Evolutionary conservation across 257 asterid genomes (phyloP), one percentile per base, ranked within the genome.

Genomic region (Fraxinus quadrangulata): DNA sequence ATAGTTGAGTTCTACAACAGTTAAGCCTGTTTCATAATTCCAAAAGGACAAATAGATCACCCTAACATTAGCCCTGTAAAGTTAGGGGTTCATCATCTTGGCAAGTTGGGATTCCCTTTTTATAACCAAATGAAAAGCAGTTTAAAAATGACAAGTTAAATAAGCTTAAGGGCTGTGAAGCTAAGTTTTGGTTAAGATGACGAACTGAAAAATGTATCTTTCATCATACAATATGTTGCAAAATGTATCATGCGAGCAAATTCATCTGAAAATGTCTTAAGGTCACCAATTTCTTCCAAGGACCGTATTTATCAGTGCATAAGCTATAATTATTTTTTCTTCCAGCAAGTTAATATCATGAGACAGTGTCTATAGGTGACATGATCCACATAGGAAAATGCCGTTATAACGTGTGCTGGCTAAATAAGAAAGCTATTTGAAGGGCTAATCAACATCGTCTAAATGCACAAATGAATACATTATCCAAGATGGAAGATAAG

Each of bases 371-470:
- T 30, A 70, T 63, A 23, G 56, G 40, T 59, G 14, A 39, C 73
- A 51, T 34, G 6, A 33, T 54, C 51, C 47, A 24, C 11, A 78
- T 63, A 23, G 36, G 19, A 83, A 56, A 45, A 72, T 40, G 54
- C 6, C 51, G 11, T 8, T 47, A 40, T 45, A n/a, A 24, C 2
- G 6, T 11, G 12, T 39, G 9, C 8, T 30, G 26, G 69, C 33
- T 23, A 73, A 79, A 69, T 14, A 37, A 31, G 34, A 21, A 74
- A 77, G 45, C 12, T 59, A 59, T 36, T 31, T 42, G 34, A 69
- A 30, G 39, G 16, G 37, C 51, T 71, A 36, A 71, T 83, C 77
- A 21, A 79, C 49, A 12, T 63, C 12, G 71, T 49, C 16, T 24
- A 69, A 45, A 65, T 31, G 28, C 28, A 77, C 30, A 45, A 37